Evolutionary conservation across 2,329 filamentous ascomycete species (phyloP).

Genomic region (Neocatenulostroma microsporum): DNA sequence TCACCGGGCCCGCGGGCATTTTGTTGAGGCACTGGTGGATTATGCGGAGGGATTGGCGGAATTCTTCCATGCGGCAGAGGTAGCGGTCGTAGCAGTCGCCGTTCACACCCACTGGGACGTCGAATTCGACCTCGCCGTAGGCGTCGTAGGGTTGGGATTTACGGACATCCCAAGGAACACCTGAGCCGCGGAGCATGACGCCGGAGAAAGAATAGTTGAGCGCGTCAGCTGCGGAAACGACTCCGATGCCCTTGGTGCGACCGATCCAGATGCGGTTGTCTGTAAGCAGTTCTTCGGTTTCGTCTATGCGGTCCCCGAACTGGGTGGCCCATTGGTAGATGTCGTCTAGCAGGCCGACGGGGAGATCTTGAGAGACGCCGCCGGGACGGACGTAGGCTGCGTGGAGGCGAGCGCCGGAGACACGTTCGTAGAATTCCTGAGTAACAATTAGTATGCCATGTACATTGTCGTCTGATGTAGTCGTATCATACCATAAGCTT

Average conservation of each 20-base stretch:
- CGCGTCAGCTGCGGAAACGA: constrained; percentile 86
- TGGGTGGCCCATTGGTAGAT: constrained; percentile 99
- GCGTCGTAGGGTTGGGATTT: constrained; percentile 97
- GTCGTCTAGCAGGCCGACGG: constrained; percentile 87
- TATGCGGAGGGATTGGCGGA: constrained; percentile 94
- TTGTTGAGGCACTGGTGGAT: constrained; percentile 99
- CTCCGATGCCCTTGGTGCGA: constrained; percentile 78
- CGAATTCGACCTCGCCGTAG: constrained; percentile 96
- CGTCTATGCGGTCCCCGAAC: constrained; percentile 95
- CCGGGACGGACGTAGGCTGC: constrained; percentile 94
- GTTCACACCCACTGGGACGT: constrained; percentile 91
- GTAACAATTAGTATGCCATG: constrained; percentile 8
- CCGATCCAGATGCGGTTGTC: constrained; percentile 99
- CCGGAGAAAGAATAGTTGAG: constrained; percentile 94
- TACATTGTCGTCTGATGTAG: not conserved
- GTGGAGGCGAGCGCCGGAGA: constrained; percentile 94
- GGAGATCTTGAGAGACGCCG: constrained; percentile 92
- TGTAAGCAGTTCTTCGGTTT: constrained; percentile 96
- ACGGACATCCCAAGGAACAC: constrained; percentile 91
- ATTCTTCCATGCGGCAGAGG: constrained; percentile 98
- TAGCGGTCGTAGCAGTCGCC: constrained; percentile 99
- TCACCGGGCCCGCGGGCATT: constrained; percentile 90
- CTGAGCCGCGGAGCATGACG: constrained; percentile 95
- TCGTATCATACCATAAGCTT: constrained; percentile 99
- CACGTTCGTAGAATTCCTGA: constrained; percentile 99